These are phyloP conservation scores for Vinca minor DNA, from an alignment of 257 asterid genomes.

Conservation along the genomic window DNA sequence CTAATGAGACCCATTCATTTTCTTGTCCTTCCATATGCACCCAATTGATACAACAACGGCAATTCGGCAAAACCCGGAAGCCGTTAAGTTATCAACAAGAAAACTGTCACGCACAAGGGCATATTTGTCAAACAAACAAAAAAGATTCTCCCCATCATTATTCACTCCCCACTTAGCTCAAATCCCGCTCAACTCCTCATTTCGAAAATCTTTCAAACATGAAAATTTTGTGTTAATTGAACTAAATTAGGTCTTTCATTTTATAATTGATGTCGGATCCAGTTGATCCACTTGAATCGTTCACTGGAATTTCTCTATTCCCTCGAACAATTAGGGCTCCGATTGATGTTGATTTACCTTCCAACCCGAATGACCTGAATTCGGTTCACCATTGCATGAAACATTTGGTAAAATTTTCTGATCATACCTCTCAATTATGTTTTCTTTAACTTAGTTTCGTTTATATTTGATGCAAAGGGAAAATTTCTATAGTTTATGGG, in stretches of 20 bases:
- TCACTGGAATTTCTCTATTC: constrained; percentile 39
- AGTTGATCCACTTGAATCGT: constrained; percentile 45
- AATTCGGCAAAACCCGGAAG: neutral
- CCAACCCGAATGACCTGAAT: constrained; percentile 36
- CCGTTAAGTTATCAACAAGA: neutral
- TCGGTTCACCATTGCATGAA: constrained; percentile 51
- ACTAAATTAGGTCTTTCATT: neutral
- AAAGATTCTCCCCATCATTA: neutral
- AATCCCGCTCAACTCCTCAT: constrained; percentile 4
- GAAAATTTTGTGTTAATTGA: neutral
- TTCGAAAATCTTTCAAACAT: neutral
- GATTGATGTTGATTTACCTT: constrained; percentile 19
- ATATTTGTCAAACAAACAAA: neutral
- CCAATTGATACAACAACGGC: neutral
- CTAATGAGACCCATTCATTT: neutral
- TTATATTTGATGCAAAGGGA: neutral
- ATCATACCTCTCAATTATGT: neutral
- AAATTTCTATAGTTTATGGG: too few relatives aligned
- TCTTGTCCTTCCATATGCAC: neutral
- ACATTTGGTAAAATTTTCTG: constrained; percentile 39
- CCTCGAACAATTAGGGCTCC: constrained; percentile 52
- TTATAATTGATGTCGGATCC: constrained; percentile 18
- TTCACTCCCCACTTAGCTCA: neutral
- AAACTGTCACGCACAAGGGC: neutral
- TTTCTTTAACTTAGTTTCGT: constrained; percentile 10